A percentile compares a stretch with the other conserved stretches of the same genome.
phyloP scores from a whole-genome alignment of 129 eudicot genomes.

The Arctium minus region DNA sequence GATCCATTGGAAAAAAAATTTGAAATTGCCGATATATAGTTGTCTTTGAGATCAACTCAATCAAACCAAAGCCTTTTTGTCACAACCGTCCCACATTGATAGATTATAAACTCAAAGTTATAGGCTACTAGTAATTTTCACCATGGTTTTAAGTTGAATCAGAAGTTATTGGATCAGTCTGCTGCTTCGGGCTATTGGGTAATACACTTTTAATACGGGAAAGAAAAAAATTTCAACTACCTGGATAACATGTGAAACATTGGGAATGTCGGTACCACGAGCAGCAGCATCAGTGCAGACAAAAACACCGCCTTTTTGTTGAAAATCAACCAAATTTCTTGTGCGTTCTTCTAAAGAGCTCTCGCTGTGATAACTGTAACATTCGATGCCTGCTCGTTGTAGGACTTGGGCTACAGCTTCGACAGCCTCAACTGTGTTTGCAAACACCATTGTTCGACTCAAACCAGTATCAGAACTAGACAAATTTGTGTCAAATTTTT shows the following conservation, averaged over 20 bases:
- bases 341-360: constrained; percentile 77
- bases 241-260: constrained; percentile 96
- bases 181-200: background rate
- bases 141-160: background rate
- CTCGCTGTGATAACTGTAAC: constrained; percentile 72
- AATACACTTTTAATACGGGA: background rate
- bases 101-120: too few relatives aligned
- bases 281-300: constrained; percentile 99
- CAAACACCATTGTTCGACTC: constrained; percentile 84
- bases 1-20: background rate
- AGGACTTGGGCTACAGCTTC: constrained; percentile 76
- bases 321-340: constrained; percentile 56
- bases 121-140: background rate
- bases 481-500: constrained; percentile 16
- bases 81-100: background rate
- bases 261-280: constrained; percentile 87
- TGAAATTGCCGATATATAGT: background rate
- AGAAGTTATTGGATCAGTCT: background rate
- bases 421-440: constrained; percentile 95
- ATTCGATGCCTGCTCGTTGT: constrained; percentile 58
- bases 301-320: constrained; percentile 80
- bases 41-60: background rate
- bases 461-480: constrained; percentile 26
- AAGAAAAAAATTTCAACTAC: constrained; percentile 21
- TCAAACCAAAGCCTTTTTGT: background rate